A percentile compares a stretch with the other conserved stretches of the same genome.
These are phyloP conservation scores for Penicillium verrucosum DNA, from an alignment of 2,329 filamentous ascomycete genomes.

Conservation along the genomic window DNA sequence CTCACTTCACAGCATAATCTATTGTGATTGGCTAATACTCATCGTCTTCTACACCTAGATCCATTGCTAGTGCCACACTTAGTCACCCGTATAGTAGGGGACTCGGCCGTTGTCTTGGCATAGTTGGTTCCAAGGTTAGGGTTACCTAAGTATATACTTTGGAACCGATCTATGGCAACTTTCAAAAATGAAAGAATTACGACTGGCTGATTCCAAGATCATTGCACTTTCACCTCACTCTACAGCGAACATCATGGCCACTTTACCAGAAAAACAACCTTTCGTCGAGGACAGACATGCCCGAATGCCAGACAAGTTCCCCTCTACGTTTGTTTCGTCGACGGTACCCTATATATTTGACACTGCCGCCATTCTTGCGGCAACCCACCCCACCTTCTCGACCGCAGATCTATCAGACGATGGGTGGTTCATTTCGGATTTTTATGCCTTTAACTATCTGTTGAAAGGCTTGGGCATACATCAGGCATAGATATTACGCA, in stretches of 20 bases:
- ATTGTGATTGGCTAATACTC: no score
- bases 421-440: constrained; percentile 8
- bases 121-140: no score
- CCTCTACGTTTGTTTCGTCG: background rate
- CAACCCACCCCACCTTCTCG: background rate
- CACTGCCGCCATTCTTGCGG: constrained; percentile 1
- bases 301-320: background rate
- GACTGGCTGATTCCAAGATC: no score
- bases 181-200: no score
- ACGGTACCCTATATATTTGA: background rate
- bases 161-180: no score
- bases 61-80: no score
- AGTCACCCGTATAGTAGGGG: no score
- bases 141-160: no score
- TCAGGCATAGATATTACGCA: constrained; percentile 6
- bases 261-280: background rate
- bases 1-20: no score
- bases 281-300: background rate
- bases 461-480: background rate
- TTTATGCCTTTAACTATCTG: constrained; percentile 6
- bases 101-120: no score
- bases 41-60: no score
- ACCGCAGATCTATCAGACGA: background rate
- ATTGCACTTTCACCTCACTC: background rate
- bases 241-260: background rate